Evolutionary conservation across 2,329 filamentous ascomycete species (phyloP).

Genomic region (Aspergillus versicolor): DNA sequence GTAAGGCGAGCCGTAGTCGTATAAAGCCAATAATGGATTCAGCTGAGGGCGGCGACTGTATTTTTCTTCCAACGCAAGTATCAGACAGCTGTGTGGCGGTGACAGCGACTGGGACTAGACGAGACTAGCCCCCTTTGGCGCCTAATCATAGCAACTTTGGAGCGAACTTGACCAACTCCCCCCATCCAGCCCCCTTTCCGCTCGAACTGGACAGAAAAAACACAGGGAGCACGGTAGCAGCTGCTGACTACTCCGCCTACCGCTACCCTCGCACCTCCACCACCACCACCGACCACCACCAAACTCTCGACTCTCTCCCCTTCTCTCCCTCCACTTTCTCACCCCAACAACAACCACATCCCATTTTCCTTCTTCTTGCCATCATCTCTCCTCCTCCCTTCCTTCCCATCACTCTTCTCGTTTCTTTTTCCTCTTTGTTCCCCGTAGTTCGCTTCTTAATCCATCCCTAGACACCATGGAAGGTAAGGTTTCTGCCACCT

Average conservation of each 20-base stretch:
- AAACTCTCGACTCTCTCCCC: constrained; percentile 14
- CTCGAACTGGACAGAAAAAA: neutral
- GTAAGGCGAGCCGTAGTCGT: neutral
- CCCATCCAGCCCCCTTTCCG: constrained; percentile 12
- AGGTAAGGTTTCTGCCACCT: constrained; percentile 55
- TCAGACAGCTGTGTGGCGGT: constrained; percentile 13
- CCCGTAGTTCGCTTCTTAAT: constrained; percentile 32
- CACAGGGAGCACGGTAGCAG: neutral
- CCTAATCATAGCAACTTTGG: constrained; percentile 16
- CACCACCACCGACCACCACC: constrained; percentile 7
- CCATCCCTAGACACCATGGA: constrained; percentile 56
- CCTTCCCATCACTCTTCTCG: constrained; percentile 19
- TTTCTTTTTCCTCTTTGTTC: constrained; percentile 35
- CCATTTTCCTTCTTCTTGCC: constrained; percentile 23
- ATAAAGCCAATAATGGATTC: neutral
- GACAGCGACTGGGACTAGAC: constrained; percentile 19
- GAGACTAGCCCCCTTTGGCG: constrained; percentile 15
- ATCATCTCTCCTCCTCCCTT: constrained; percentile 19
- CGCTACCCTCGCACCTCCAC: neutral
- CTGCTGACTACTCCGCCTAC: constrained; percentile 11
- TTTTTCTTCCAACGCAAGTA: neutral
- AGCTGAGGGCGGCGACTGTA: neutral
- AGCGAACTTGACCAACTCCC: neutral
- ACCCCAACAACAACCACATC: constrained; percentile 12
- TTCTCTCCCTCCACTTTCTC: constrained; percentile 19